Base-by-base conservation (phyloP, 768 basidiomycete genomes). In the Xanthoconium stramineum region DNA sequence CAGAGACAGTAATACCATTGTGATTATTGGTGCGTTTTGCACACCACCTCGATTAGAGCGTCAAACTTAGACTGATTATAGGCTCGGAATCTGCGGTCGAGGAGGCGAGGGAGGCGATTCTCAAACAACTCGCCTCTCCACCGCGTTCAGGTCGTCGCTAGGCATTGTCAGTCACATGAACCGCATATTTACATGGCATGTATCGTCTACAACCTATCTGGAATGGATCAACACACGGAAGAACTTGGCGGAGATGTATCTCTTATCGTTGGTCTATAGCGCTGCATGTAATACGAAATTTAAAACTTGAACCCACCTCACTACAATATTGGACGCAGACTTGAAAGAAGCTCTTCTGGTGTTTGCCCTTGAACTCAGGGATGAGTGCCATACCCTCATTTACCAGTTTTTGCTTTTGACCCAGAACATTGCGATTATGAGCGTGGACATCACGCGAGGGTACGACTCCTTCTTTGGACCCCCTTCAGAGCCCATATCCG, bases 1-100 rank as follows among this genome's bases (percentile, higher is more conserved):
- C 70, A 84, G 91, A 60, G 94, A 94, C 59, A 89, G 89, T 67
- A 91, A 79, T 71, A 86, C 85, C 32, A 95, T 97, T 65, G 83
- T 89, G 61, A 88, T 98, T 66, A 84, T 88, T 48, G 94, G 93
- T 93, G 66, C 61, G 67, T 56, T 50, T 24, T 8, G n/a, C 3
- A 1, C 30, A 12, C 19, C 19, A 42, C 13, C 33, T 45, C n/a
- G 28, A 24, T 32, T 1, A 33, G 43, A 28, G 24, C n/a, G 35
- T 50, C n/a, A 56, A 48, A 58, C 57, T 60, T 43, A 60, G 29
- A 20, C 24, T 20, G 28, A 46, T 20, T 50, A 29, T 63, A 92
- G 91, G 91, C 54, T 78, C 88, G 20, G 83, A 88, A 69, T 69
- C 76, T 51, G 83, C 87, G 55, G 81, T 93, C 50, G 68, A 79